Evolutionary conservation across 2,329 filamentous ascomycete genomes (phyloP), one percentile per base, ranked within the genome.

Genomic region (Xylaria sp.): DNA sequence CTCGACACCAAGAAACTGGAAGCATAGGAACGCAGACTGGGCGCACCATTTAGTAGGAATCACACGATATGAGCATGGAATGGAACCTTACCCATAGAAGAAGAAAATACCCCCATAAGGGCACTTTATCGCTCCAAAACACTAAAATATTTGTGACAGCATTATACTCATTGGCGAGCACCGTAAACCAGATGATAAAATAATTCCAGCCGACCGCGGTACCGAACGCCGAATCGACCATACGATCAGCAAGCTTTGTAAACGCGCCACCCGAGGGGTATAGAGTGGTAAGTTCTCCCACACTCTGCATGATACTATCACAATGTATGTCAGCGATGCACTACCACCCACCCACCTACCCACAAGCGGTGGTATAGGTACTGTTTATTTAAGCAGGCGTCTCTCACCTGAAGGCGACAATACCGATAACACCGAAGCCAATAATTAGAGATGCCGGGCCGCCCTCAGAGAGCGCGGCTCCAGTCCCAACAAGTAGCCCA

Each of bases 241-340:
- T 90, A 8, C 91, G 86, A 70, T 91, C 89, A 0, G 89, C 89
- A 41, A 93, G 85, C 10, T 86, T 88, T n/a, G 89, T 89, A 73
- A 93, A 93, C 0, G 89, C 89, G 2, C 91, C 91, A 5, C 89
- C 89, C 0, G 87, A 90, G 0, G 91, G 91, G 72, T 90, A 93
- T 1, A 93, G 80, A 7, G 91, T 93, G 3, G 91, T 91, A 73
- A 93, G 81, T 77, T 94, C 91, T 23, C 91, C 91, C 7, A 94
- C 81, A 4, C 88, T 90, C 81, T 93, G 91, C 87, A 92, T 93
- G 71, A 91, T 86, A 72, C 83, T 85, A 69, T 84, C 12, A 34
- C 20, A 57, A 45, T 13, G 60, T n/a, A n/a, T n/a, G 36, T 73
- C 13, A 73, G 64, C n/a, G 20, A 28, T 57, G 36, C 34, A 25